These are phyloP conservation scores for Carex sylvatica DNA, from an alignment of 202 grass and related monocot species.

Conservation along the genomic window DNA sequence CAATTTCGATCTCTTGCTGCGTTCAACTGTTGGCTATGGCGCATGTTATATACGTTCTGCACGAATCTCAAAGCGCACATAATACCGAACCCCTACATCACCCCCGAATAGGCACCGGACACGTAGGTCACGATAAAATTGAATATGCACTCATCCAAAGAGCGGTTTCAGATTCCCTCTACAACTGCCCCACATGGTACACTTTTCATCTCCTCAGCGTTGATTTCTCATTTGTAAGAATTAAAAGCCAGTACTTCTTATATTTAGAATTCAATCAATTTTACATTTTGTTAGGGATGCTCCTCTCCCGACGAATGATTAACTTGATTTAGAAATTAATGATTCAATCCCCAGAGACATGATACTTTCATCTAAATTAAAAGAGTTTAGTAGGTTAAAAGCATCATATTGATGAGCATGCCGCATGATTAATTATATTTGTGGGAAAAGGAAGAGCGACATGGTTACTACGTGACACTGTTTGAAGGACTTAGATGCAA, in stretches of 20 bases:
- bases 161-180: conserved; percentile 23
- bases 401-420: not conserved
- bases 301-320: not conserved
- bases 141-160: conserved; percentile 4
- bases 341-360: not conserved
- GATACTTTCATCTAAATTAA: not conserved
- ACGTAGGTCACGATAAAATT: too few species aligned
- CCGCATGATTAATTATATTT: not conserved
- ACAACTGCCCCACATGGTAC: conserved; percentile 4
- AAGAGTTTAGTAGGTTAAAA: conserved; percentile 11
- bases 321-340: not conserved
- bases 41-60: too few species aligned
- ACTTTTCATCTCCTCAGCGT: not conserved
- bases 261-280: not conserved
- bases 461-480: conserved; percentile 3
- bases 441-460: not conserved
- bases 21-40: not conserved
- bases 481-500: not conserved
- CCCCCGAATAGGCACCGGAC: too few species aligned
- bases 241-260: not conserved
- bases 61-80: too few species aligned
- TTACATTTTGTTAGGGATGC: not conserved
- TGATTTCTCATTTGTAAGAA: not conserved
- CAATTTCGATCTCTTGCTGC: not conserved
- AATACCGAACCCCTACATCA: too few species aligned